phyloP scores from a whole-genome alignment of 768 basidiomycete genomes.

The Termitomyces eurrhizus region DNA sequence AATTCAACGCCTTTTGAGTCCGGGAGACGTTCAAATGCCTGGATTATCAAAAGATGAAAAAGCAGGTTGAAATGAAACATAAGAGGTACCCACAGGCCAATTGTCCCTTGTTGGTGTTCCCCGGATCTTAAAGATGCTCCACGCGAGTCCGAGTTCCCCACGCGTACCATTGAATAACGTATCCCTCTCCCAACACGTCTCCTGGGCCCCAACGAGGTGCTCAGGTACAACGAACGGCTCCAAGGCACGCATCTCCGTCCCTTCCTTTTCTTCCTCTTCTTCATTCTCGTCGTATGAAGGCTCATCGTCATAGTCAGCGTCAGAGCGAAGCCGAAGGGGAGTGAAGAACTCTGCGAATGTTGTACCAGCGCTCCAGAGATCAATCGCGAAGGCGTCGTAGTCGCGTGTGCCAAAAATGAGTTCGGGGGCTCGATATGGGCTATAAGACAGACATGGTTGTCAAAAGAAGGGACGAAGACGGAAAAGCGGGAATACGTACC shows the following conservation, averaged over 20 bases:
- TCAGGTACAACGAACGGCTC: conserved; percentile 41
- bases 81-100: conserved; percentile 75
- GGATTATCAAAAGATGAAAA: background rate
- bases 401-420: conserved; percentile 70
- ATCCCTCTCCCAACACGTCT: conserved; percentile 38
- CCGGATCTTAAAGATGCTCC: conserved; percentile 82
- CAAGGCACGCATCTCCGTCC: conserved; percentile 15
- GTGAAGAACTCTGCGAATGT: conserved; percentile 81
- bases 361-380: conserved; percentile 81
- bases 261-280: conserved; percentile 32
- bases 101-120: conserved; percentile 69
- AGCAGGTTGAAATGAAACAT: background rate
- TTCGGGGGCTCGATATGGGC: conserved; percentile 86
- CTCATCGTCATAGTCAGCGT: conserved; percentile 28
- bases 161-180: conserved; percentile 69
- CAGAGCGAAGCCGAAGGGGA: conserved; percentile 42
- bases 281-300: conserved; percentile 20
- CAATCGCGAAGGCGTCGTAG: conserved; percentile 71
- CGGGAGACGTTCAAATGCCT: conserved; percentile 61
- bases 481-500: conserved; percentile 42
- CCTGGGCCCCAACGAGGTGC: conserved; percentile 23
- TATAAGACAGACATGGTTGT: conserved; percentile 22
- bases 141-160: conserved; percentile 83
- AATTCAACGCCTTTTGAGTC: conserved; percentile 65
- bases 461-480: background rate